These are phyloP conservation scores for Neofusicoccum laricinum DNA, from an alignment of 2,329 filamentous ascomycete species.

Conservation along the genomic window DNA sequence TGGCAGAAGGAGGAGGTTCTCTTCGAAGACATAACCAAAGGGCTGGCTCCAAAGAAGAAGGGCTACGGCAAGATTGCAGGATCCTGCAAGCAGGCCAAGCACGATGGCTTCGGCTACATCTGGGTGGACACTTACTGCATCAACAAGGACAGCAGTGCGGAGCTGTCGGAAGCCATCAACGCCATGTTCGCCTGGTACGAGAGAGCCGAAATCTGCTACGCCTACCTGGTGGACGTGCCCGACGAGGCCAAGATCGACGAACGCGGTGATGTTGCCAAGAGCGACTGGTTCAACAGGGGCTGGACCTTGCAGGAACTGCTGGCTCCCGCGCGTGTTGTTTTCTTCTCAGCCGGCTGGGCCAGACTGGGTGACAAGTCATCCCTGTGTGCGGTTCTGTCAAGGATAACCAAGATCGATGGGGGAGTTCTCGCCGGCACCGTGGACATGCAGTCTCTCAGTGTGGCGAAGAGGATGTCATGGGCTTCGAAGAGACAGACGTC, in stretches of 20 bases:
- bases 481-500: neutral
- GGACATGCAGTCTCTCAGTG: neutral
- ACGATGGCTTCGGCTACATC: constrained; percentile 20
- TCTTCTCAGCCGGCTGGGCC: constrained; percentile 7
- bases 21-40: neutral
- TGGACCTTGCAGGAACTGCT: constrained; percentile 19
- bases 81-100: constrained; percentile 9
- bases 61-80: constrained; percentile 12
- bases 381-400: neutral
- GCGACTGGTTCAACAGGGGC: constrained; percentile 15
- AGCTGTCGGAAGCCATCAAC: constrained; percentile 21
- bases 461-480: constrained; percentile 14
- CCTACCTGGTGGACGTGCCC: constrained; percentile 19
- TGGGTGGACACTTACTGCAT: constrained; percentile 27
- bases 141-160: constrained; percentile 20
- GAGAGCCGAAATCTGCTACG: constrained; percentile 18
- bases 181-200: constrained; percentile 24
- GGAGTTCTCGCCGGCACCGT: neutral
- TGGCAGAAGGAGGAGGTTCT: constrained; percentile 12
- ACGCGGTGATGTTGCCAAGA: neutral
- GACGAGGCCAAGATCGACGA: neutral
- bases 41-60: neutral
- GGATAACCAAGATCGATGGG: neutral
- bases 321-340: neutral
- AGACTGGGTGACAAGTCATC: neutral